Evolutionary conservation across 208 protist genomes (phyloP).

Genomic region (Kentomonas sorsogonicus): DNA sequence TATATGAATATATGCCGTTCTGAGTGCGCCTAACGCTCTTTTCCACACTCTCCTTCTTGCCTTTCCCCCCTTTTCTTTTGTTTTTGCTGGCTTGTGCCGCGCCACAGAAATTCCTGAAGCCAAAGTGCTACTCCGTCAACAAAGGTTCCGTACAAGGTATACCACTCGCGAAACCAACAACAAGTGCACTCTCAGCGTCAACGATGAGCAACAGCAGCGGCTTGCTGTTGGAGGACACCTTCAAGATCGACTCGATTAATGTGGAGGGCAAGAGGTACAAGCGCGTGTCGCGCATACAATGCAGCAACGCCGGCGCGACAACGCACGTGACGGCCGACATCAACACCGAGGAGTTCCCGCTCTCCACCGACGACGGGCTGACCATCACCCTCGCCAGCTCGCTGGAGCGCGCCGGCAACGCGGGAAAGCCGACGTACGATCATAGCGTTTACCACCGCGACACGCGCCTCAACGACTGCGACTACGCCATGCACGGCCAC

Average conservation of each 20-base stretch:
- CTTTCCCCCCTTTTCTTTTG: neutral
- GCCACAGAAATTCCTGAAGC: too few species aligned
- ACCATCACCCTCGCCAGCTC: slow-evolving; percentile 93
- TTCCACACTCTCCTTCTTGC: neutral
- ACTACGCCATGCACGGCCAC: slow-evolving; percentile 97
- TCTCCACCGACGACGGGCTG: slow-evolving; percentile 89
- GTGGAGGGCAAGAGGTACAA: slow-evolving; percentile 76
- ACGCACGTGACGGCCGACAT: slow-evolving; percentile 88
- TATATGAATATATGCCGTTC: too few species aligned
- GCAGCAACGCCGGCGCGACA: slow-evolving; percentile 67
- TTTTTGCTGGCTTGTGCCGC: too few species aligned
- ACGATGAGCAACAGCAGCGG: too few species aligned
- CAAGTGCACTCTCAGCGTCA: neutral
- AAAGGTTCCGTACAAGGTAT: too few species aligned
- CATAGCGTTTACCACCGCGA: slow-evolving; percentile 86
- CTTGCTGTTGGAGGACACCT: slow-evolving; percentile 89
- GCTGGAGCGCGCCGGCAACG: slow-evolving; percentile 82
- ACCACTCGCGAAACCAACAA: neutral
- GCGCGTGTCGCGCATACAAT: slow-evolving; percentile 81
- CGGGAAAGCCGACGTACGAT: slow-evolving; percentile 82
- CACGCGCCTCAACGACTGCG: slow-evolving; percentile 92
- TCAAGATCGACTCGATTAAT: slow-evolving; percentile 77
- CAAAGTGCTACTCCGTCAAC: too few species aligned
- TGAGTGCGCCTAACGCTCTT: too few species aligned
- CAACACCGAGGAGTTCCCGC: slow-evolving; percentile 95